A percentile compares a stretch with the other conserved stretches of the same genome.
Evolutionary conservation across 805 yeast genomes (phyloP).

Genomic region (Metschnikowia kofuensis): DNA sequence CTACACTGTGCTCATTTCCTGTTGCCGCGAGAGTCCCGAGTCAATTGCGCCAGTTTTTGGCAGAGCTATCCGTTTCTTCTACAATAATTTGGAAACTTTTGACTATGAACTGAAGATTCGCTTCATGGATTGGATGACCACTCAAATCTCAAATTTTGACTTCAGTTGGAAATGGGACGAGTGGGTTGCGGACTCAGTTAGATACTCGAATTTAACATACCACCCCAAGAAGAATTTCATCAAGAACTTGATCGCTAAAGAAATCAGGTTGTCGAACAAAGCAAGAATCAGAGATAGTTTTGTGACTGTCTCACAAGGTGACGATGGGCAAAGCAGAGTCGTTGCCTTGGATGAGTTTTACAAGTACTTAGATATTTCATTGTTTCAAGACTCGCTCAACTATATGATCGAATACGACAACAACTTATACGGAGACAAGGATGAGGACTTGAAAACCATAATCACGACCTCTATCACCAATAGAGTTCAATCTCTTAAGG

Average conservation of each 20-base stretch:
- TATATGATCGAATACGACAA: constrained; percentile 34
- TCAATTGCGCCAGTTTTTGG: constrained; percentile 94
- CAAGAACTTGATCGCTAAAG: constrained; percentile 77
- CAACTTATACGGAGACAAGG: constrained; percentile 31
- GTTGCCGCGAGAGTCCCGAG: constrained; percentile 69
- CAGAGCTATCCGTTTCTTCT: constrained; percentile 78
- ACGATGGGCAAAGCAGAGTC: constrained; percentile 18
- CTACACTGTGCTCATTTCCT: constrained; percentile 79
- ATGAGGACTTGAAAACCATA: constrained; percentile 24
- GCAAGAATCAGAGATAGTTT: constrained; percentile 70
- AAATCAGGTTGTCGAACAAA: constrained; percentile 76
- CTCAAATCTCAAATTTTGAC: constrained; percentile 89
- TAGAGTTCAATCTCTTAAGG: constrained; percentile 22
- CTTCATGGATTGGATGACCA: constrained; percentile 86
- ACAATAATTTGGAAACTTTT: constrained; percentile 58
- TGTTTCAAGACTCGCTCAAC: constrained; percentile 28
- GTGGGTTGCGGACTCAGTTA: constrained; percentile 68
- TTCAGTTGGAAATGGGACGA: constrained; percentile 98
- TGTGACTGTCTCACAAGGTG: constrained; percentile 28
- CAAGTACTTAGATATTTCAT: constrained; percentile 37
- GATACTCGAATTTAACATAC: constrained; percentile 43
- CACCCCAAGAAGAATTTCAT: constrained; percentile 77
- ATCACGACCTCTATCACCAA: constrained; percentile 25
- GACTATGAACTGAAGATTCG: constrained; percentile 73
- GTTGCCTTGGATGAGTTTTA: constrained; percentile 35